Conservation (phyloP, 768 basidiomycete genomes). For the Dacryopinax primogenitus region DNA sequence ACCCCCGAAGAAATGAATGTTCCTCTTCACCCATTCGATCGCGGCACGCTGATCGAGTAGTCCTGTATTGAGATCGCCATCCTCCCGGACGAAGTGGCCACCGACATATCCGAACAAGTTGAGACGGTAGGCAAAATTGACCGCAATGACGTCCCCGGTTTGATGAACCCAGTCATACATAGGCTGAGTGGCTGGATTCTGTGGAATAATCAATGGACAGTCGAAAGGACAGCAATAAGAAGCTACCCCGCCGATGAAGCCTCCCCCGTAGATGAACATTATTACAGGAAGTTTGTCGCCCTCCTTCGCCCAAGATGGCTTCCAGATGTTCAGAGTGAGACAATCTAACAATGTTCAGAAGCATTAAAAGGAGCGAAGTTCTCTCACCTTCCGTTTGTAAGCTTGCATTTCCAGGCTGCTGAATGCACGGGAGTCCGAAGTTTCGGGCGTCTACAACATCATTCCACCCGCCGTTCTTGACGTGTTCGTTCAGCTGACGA, state of each 20-base stretch:
- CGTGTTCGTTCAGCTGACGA: slow-evolving; percentile 26
- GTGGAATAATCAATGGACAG: neutral
- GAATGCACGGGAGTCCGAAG: slow-evolving; percentile 37
- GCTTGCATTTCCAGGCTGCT: slow-evolving; percentile 35
- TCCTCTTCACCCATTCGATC: slow-evolving; percentile 32
- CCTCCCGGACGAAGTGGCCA: slow-evolving; percentile 23
- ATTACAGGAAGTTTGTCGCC: slow-evolving; percentile 32
- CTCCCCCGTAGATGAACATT: slow-evolving; percentile 37
- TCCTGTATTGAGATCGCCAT: slow-evolving; percentile 33
- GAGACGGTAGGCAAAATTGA: slow-evolving; percentile 19
- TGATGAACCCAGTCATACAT: slow-evolving; percentile 38
- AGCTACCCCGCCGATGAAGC: slow-evolving; percentile 29
- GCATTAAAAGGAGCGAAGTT: neutral
- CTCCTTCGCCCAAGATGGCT: slow-evolving; percentile 29
- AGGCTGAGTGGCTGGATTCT: slow-evolving; percentile 39
- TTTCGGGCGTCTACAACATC: slow-evolving; percentile 32
- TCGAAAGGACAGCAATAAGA: neutral
- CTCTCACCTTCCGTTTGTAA: slow-evolving; percentile 34
- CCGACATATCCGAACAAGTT: slow-evolving; percentile 25
- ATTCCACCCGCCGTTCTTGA: slow-evolving; percentile 15
- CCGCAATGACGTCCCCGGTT: slow-evolving; percentile 24
- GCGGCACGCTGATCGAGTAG: slow-evolving; percentile 34
- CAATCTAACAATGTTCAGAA: slow-evolving; percentile 26
- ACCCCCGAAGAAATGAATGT: slow-evolving; percentile 25
- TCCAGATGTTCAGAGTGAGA: slow-evolving; percentile 34